A percentile compares a stretch with the other conserved stretches of the same genome.
These are phyloP conservation scores for Globisporangium spinosum DNA, from an alignment of 352 stramenopile species.

Conservation along the genomic window DNA sequence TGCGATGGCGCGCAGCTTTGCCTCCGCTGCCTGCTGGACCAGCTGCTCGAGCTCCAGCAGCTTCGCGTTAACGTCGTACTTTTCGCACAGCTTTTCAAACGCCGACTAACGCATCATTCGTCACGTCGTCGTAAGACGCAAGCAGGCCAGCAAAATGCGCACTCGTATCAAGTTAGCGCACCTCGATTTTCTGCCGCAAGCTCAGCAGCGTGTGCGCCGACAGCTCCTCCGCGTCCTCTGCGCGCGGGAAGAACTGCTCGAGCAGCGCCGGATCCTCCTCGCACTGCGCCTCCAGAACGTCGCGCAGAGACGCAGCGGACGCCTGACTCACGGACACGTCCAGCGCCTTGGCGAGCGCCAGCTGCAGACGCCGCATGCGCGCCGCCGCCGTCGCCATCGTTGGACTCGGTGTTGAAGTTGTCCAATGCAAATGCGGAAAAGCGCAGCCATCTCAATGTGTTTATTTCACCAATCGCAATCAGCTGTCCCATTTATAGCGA, in stretches of 20 bases:
- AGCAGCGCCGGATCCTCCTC: conserved; percentile 46
- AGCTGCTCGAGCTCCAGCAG: conserved; percentile 46
- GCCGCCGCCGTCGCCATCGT: neutral
- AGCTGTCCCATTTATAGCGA: neutral
- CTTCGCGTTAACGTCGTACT: conserved; percentile 44
- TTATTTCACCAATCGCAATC: neutral
- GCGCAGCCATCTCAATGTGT: neutral
- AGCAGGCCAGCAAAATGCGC: no score
- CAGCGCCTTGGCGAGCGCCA: conserved; percentile 64
- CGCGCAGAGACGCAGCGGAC: conserved; percentile 41
- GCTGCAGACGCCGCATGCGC: conserved; percentile 47
- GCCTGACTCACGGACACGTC: conserved; percentile 52
- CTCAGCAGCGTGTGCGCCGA: conserved; percentile 47
- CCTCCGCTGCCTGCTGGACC: conserved; percentile 40
- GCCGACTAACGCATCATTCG: conserved; percentile 17
- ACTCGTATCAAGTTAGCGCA: neutral
- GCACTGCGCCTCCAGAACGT: conserved; percentile 50
- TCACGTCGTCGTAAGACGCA: neutral
- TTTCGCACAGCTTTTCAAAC: conserved; percentile 50
- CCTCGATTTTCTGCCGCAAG: conserved; percentile 50
- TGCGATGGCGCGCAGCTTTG: conserved; percentile 32
- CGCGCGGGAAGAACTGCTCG: conserved; percentile 38
- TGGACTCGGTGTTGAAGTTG: neutral
- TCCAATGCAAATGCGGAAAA: neutral
- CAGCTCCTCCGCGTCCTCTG: conserved; percentile 32